These are phyloP conservation scores for Podosphaera fusca DNA, from an alignment of 2,329 filamentous ascomycete genomes.

Conservation along the genomic window DNA sequence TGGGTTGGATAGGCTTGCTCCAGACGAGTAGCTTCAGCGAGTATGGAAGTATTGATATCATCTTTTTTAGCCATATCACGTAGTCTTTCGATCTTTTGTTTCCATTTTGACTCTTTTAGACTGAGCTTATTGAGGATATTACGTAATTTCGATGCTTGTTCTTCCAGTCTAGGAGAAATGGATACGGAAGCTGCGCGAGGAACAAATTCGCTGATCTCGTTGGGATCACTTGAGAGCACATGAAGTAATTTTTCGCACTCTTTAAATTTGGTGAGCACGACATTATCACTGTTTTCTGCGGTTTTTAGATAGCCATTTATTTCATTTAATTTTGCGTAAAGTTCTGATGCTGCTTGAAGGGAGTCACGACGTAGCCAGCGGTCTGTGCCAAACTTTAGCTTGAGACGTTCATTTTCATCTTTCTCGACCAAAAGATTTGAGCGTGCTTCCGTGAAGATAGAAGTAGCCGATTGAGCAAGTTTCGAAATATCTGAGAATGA, in stretches of 20 bases:
- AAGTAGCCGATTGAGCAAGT: slow-evolving; percentile 56
- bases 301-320: slow-evolving; percentile 72
- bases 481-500: slow-evolving; percentile 80
- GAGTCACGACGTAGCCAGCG: slow-evolving; percentile 56
- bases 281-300: slow-evolving; percentile 39
- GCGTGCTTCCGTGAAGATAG: slow-evolving; percentile 63
- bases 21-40: slow-evolving; percentile 61
- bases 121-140: slow-evolving; percentile 66
- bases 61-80: slow-evolving; percentile 62
- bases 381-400: slow-evolving; percentile 64
- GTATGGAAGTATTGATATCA: slow-evolving; percentile 68
- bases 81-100: slow-evolving; percentile 56
- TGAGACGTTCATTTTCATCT: slow-evolving; percentile 57
- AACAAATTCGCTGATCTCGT: slow-evolving; percentile 68
- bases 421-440: slow-evolving; percentile 57
- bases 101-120: slow-evolving; percentile 57
- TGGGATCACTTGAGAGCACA: slow-evolving; percentile 57
- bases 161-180: slow-evolving; percentile 60
- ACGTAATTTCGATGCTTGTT: slow-evolving; percentile 53
- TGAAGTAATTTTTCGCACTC: slow-evolving; percentile 52
- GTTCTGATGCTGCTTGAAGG: slow-evolving; percentile 33
- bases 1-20: slow-evolving; percentile 74
- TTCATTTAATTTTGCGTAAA: slow-evolving; percentile 26
- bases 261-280: slow-evolving; percentile 48
- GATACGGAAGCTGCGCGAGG: slow-evolving; percentile 61